Percentiles rank a stretch among this genome's conserved stretches.
phyloP scores from a whole-genome alignment of 176 grass and related monocot genomes.

The Aegilops sharonensis region DNA sequence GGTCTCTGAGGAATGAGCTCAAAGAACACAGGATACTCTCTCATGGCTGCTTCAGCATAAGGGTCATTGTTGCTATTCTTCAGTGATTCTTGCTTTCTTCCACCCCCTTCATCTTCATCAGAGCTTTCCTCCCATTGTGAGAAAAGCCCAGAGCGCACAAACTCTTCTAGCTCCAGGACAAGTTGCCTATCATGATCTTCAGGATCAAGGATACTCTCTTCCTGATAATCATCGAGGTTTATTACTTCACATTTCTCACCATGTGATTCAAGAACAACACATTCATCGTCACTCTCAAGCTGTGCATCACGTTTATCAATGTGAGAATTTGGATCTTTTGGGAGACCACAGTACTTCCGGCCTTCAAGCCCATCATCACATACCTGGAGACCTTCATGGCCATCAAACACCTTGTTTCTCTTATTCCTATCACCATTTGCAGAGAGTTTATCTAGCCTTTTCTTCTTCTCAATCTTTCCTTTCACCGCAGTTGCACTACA shows the following conservation, averaged over 20 bases:
- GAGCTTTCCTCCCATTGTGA: constrained; percentile 48
- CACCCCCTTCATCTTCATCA: constrained; percentile 38
- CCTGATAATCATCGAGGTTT: constrained; percentile 37
- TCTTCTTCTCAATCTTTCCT: constrained; percentile 12
- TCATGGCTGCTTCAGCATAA: constrained; percentile 45
- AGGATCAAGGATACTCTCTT: constrained; percentile 13
- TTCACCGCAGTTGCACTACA: background rate
- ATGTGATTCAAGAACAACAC: constrained; percentile 25
- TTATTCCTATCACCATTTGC: constrained; percentile 11
- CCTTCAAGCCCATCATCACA: background rate
- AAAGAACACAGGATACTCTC: constrained; percentile 57
- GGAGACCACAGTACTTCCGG: background rate
- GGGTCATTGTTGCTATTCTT: constrained; percentile 32
- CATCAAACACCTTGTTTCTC: constrained; percentile 11
- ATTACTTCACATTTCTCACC: constrained; percentile 37
- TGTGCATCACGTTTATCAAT: constrained; percentile 9
- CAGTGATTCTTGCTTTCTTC: background rate
- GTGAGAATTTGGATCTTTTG: background rate
- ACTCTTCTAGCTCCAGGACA: constrained; percentile 61
- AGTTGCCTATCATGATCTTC: constrained; percentile 32
- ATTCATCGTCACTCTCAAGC: constrained; percentile 33
- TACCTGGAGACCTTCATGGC: background rate
- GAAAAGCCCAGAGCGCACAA: constrained; percentile 47
- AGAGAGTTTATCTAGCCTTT: constrained; percentile 12
- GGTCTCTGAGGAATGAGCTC: constrained; percentile 60